phyloP scores from a whole-genome alignment of 73 alveolate species.

The Diophrys appendiculata region DNA sequence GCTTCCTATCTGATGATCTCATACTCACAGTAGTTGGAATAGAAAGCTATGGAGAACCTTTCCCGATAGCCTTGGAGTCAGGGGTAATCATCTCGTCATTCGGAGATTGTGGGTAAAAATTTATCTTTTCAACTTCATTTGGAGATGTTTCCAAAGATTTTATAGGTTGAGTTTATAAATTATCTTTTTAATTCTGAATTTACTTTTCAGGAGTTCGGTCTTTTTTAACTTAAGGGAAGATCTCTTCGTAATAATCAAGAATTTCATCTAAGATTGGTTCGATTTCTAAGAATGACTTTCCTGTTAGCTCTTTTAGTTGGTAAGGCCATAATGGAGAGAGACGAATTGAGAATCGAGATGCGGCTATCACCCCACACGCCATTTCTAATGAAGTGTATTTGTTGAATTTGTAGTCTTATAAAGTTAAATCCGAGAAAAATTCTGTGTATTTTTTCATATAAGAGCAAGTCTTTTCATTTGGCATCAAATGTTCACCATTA shows the following conservation, averaged over 20 bases:
- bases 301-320: not conserved
- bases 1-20: too few relatives aligned
- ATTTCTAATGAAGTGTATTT: constrained; percentile 46
- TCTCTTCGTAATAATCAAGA: not conserved
- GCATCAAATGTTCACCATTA: not conserved
- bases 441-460: constrained; percentile 57
- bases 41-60: too few relatives aligned
- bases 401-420: constrained; percentile 51
- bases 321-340: not conserved
- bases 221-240: not conserved
- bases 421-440: constrained; percentile 56
- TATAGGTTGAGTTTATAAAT: too few relatives aligned
- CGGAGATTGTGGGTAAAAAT: not conserved
- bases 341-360: constrained; percentile 9
- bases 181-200: not conserved
- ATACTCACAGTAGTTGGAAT: too few relatives aligned
- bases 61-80: too few relatives aligned
- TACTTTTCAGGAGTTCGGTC: not conserved
- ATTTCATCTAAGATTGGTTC: not conserved
- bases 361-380: constrained; percentile 58
- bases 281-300: not conserved
- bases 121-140: too few relatives aligned
- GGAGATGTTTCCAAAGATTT: too few relatives aligned
- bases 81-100: not conserved
- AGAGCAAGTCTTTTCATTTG: not conserved